phyloP scores from a whole-genome alignment of 305 asterid species.

The Solanum chacoense region DNA sequence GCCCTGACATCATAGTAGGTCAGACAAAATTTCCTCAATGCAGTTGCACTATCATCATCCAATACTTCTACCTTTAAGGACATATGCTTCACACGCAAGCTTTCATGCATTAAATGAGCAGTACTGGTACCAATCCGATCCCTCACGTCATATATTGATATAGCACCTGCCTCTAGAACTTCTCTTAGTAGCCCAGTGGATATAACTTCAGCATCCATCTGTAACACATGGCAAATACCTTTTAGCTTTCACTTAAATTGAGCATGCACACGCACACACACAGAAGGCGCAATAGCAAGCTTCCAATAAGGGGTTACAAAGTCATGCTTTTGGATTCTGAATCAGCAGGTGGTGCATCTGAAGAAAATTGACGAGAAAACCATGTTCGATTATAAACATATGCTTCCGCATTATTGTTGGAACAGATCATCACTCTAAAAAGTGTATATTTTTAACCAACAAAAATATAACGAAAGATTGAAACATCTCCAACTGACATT shows the following conservation, averaged over 20 bases:
- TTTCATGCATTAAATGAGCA: conserved; percentile 76
- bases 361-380: not conserved
- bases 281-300: not conserved
- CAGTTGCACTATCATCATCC: conserved; percentile 63
- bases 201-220: conserved; percentile 96
- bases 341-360: not conserved
- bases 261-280: not conserved
- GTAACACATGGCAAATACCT: not conserved
- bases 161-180: conserved; percentile 51
- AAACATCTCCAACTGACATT: not conserved
- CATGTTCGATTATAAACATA: not conserved
- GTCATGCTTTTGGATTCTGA: not conserved
- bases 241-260: not conserved
- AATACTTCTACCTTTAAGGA: conserved; percentile 49
- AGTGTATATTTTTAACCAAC: not conserved
- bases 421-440: not conserved
- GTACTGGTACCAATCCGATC: conserved; percentile 49
- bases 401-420: not conserved
- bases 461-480: not conserved
- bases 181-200: conserved; percentile 69
- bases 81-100: conserved; percentile 56
- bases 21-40: conserved; percentile 72
- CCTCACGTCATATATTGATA: conserved; percentile 51
- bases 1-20: conserved; percentile 84
- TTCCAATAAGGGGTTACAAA: not conserved